Evolutionary conservation across 108 stramenopile species (phyloP), one percentile per base, ranked within the genome.

Genomic region (Stephanodiscus minutulus): DNA sequence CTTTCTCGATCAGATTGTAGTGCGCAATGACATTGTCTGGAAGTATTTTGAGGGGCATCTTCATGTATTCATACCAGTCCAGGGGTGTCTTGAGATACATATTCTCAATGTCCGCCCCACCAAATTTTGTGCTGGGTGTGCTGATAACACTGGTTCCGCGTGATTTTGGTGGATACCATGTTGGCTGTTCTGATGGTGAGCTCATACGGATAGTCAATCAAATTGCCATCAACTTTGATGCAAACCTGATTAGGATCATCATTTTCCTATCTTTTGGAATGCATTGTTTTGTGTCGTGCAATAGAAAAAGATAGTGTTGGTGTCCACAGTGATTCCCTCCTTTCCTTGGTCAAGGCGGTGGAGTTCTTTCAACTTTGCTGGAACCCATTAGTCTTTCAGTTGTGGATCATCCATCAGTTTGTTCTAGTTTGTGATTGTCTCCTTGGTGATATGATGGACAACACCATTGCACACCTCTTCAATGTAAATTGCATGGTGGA

Each of bases 1-100:
- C 41, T 21, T 64, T 64, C 18, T 39, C 63, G 2, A 9, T 12
- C 1, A 85, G 72, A 33, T 74, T 56, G 62, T 82, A 75, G 12
- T 58, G 36, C 24, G 31, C 41, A 24, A 73, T 70, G 68, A 85
- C 36, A 5, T 70, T 61, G 2, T 65, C 31, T 0, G 84, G 80
- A 3, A 85, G 37, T 3, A 70, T 3, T 6, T 29, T 3, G 0
- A 39, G 13, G 3, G 64, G 66, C 13, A 64, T 64, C 24, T 41
- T 50, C 65, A 52, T 66, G 48, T 66, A 66, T 7, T 52, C 50
- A 7, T 17, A 80, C 60, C 55, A 41, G 64, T 53, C 43, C 46
- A 86, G 63, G 1, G 74, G 78, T 6, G 79, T 86, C n/a, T 43
- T 36, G 21, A 86, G 68, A 47, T 83, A 86, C 39, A 9, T 39